Conservation (phyloP, 257 asterid species). For the Forsythia viridissima region DNA sequence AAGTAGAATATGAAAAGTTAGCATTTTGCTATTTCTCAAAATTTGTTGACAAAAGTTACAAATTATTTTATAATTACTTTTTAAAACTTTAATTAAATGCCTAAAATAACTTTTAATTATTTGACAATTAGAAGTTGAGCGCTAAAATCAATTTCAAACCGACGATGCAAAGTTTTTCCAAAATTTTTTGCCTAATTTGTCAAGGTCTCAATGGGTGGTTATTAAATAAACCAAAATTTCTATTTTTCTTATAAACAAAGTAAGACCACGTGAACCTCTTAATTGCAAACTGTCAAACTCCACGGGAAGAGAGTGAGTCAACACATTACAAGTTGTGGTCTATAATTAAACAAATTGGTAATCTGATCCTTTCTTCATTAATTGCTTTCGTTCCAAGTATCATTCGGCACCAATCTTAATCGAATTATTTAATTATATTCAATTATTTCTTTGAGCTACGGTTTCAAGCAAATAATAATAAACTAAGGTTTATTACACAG, state of each 20-base stretch:
- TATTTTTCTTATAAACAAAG: not conserved
- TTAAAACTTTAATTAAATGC: too few relatives aligned
- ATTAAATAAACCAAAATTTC: not conserved
- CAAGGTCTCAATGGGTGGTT: too few relatives aligned
- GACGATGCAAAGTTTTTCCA: too few relatives aligned
- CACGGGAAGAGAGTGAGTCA: constrained; percentile 2
- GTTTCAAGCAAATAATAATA: not conserved
- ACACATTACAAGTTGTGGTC: not conserved
- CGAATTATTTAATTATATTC: not conserved
- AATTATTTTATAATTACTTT: too few relatives aligned
- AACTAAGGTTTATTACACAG: too few relatives aligned
- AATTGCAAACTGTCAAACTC: constrained; percentile 16
- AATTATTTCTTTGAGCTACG: not conserved
- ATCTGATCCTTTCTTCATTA: constrained; percentile 12
- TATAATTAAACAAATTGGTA: not conserved
- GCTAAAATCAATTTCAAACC: too few relatives aligned
- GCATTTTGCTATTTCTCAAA: too few relatives aligned
- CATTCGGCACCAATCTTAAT: constrained; percentile 11
- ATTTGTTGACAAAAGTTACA: too few relatives aligned
- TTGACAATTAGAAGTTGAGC: too few relatives aligned
- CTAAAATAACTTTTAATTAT: too few relatives aligned
- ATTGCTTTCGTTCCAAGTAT: constrained; percentile 21
- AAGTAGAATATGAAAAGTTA: too few relatives aligned
- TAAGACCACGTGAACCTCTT: constrained; percentile 16
- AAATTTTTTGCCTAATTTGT: too few relatives aligned